phyloP scores from a whole-genome alignment of 768 basidiomycete genomes.

The Suillus brevipes region DNA sequence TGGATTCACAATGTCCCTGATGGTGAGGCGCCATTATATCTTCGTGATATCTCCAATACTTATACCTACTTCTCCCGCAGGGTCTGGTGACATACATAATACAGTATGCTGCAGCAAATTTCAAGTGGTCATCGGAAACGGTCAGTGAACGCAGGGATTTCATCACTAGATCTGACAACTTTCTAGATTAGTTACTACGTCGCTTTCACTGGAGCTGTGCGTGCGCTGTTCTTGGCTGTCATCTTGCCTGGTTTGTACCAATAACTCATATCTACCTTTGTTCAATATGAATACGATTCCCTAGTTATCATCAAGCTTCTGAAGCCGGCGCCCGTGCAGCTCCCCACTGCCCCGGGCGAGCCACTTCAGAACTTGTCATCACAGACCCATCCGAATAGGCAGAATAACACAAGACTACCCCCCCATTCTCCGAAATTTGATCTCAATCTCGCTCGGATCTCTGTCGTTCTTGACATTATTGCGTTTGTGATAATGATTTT shows the following conservation, averaged over 20 bases:
- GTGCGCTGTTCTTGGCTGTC: conserved; percentile 55
- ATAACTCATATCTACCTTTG: not conserved
- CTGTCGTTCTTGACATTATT: conserved; percentile 55
- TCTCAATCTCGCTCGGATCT: conserved; percentile 63
- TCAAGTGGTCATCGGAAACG: conserved; percentile 66
- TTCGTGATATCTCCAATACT: not conserved
- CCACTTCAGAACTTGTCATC: conserved; percentile 14
- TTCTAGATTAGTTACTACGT: conserved; percentile 73
- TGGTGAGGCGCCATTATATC: conserved; percentile 33
- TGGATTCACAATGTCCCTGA: conserved; percentile 42
- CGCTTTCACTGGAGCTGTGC: conserved; percentile 50
- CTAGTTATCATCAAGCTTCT: conserved; percentile 56
- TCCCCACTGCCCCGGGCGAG: conserved; percentile 19
- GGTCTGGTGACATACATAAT: conserved; percentile 58
- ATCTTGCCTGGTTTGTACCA: conserved; percentile 58
- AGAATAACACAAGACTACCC: not conserved
- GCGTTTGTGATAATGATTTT: conserved; percentile 52
- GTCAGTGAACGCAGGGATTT: conserved; percentile 36
- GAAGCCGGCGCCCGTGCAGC: conserved; percentile 40
- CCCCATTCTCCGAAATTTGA: conserved; percentile 59
- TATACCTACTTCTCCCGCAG: conserved; percentile 33
- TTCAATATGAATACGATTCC: not conserved
- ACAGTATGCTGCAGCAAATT: conserved; percentile 62
- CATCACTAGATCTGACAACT: conserved; percentile 3
- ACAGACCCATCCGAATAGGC: conserved; percentile 9